These are phyloP conservation scores for Epichloe uncinata DNA, from an alignment of 2,329 filamentous ascomycete species.

Conservation along the genomic window DNA sequence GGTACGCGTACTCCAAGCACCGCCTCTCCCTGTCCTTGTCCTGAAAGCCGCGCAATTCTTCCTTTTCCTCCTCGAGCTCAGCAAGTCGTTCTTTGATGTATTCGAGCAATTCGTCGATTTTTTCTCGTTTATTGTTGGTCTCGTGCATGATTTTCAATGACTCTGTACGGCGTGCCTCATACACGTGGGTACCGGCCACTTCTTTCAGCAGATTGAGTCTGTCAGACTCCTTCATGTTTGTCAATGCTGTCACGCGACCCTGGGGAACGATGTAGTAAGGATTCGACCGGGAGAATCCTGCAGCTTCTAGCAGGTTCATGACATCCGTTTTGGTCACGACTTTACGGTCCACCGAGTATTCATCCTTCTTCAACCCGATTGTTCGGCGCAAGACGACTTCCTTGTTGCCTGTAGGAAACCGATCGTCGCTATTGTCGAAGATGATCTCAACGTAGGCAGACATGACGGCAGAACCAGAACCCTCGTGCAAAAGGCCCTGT, in stretches of 20 bases:
- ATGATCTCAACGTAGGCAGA: conserved; percentile 99
- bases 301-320: conserved; percentile 87
- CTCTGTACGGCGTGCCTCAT: conserved; percentile 82
- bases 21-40: conserved; percentile 86
- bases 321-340: conserved; percentile 91
- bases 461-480: conserved; percentile 94
- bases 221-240: conserved; percentile 97
- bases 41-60: conserved; percentile 86
- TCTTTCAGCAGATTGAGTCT: conserved; percentile 85
- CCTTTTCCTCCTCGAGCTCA: conserved; percentile 93
- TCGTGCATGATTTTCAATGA: conserved; percentile 95
- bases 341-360: conserved; percentile 95
- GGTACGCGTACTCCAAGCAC: conserved; percentile 89
- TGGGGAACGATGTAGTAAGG: conserved; percentile 99
- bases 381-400: conserved; percentile 86
- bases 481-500: conserved; percentile 92
- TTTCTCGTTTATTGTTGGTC: conserved; percentile 84
- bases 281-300: conserved; percentile 92
- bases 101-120: conserved; percentile 84
- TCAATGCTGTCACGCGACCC: conserved; percentile 86
- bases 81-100: conserved; percentile 83
- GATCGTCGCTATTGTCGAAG: conserved; percentile 93
- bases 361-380: conserved; percentile 95
- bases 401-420: conserved; percentile 84
- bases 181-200: conserved; percentile 95